Base-by-base conservation (phyloP, 1,139 yeast genomes). In the Scheffersomyces titani region DNA sequence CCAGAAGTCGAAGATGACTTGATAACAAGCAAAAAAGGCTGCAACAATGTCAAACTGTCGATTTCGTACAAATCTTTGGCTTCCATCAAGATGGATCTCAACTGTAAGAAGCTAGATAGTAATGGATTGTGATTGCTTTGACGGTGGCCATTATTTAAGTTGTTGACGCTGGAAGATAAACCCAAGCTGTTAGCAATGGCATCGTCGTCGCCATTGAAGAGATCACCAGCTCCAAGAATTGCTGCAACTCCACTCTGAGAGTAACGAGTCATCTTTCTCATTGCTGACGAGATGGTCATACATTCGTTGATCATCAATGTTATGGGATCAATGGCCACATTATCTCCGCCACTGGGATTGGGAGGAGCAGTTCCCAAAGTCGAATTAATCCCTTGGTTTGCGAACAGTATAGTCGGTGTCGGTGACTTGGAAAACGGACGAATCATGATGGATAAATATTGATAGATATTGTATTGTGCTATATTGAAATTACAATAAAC, bases 301-400 rank as follows among this genome's bases (percentile, higher is more conserved):
- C 98, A 92, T 75, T 94, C 98, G 69, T 90, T 90, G 61, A 92
- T 87, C 61, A 92, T 89, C 63, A 93, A 85, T 5, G 97, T 90
- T 59, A 89, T 84, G 18, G 97, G 92, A 70, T 92, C 97, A 55
- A 91, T 76, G 5, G 89, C 78, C 13, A 69, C 72, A 19, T 44
- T 21, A 19, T 51, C 47, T 19, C 30, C 49, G 22, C 55, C 30
- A 20, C 30, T 46, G 49, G 47, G 49, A 9, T 19, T 22, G 3
- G 49, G 30, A 13, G 55, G 45, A 4, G 55, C 49, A 16, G 48
- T 47, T 3, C 52, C 52, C 30, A 48, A 24, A 16, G 49, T 30
- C 9, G 46, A 48, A 16, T 48, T 47, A 13, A 52, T 47, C 22
- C 30, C 21, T 45, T 49, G 36, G 36, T 30, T 48, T 13, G 52